Percentiles rank a stretch among this genome's conserved stretches.
These are phyloP conservation scores for Vicia faba DNA, from an alignment of 306 rosid genomes.

Conservation along the genomic window DNA sequence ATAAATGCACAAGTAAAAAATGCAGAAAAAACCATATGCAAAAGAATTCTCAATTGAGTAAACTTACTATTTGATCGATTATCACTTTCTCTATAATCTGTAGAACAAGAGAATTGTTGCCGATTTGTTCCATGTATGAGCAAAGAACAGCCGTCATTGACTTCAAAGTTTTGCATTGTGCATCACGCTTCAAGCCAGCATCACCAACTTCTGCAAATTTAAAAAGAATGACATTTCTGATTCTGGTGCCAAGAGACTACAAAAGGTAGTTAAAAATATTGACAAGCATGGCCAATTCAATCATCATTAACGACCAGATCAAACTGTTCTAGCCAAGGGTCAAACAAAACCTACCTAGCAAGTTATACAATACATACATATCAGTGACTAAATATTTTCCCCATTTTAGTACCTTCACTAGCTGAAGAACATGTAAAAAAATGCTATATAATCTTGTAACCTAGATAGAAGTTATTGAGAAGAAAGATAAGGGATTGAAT, in stretches of 20 bases:
- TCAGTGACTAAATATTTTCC: constrained; percentile 23
- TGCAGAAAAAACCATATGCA: background rate
- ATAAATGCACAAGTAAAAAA: background rate
- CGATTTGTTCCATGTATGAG: constrained; percentile 64
- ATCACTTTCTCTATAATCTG: constrained; percentile 57
- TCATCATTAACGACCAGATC: constrained; percentile 24
- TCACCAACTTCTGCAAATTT: constrained; percentile 50
- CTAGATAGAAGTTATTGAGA: constrained; percentile 1
- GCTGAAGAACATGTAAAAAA: constrained; percentile 26
- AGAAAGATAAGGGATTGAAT: constrained; percentile 25
- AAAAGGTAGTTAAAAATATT: constrained; percentile 23
- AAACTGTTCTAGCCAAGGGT: background rate
- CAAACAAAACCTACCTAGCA: constrained; percentile 31
- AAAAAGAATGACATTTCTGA: constrained; percentile 16
- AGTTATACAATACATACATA: constrained; percentile 20
- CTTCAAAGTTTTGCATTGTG: constrained; percentile 45
- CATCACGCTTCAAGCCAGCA: constrained; percentile 45
- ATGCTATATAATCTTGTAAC: constrained; percentile 19
- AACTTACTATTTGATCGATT: constrained; percentile 64
- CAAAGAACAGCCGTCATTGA: constrained; percentile 50
- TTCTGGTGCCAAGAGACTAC: constrained; percentile 21
- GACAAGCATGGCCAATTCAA: constrained; percentile 20
- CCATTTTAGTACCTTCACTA: constrained; percentile 24
- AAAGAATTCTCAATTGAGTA: constrained; percentile 15
- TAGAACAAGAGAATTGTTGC: constrained; percentile 62